Evolutionary conservation across 345 rosid species (phyloP).

Genomic region (Gossypium australe): DNA sequence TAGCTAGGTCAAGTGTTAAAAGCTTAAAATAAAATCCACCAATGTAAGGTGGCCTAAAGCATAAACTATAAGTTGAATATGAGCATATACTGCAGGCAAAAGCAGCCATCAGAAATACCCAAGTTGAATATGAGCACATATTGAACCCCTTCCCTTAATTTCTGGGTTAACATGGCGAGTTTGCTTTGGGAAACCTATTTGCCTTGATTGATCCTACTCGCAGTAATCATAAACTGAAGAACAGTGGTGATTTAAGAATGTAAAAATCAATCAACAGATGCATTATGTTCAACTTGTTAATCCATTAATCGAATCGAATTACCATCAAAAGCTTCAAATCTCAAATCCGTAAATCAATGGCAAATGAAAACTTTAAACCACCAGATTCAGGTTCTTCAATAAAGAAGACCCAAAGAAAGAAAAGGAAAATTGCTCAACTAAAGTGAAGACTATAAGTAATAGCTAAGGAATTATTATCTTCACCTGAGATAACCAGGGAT

Average conservation of each 20-base stretch:
- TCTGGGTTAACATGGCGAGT: not conserved
- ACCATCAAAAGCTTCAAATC: not conserved
- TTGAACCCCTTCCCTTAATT: not conserved
- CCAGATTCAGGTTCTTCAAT: not conserved
- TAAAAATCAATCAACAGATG: not conserved
- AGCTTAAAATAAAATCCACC: not conserved
- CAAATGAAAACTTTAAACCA: not conserved
- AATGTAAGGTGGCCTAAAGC: not conserved
- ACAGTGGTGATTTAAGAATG: not conserved
- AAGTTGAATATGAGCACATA: not conserved
- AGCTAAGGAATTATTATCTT: not conserved
- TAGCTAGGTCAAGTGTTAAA: not conserved
- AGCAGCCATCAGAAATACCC: not conserved
- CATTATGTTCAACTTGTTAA: not conserved
- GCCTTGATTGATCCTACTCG: not conserved
- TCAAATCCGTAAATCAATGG: not conserved
- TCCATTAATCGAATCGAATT: not conserved
- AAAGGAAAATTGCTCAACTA: conserved; percentile 11
- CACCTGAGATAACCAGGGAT: conserved; percentile 89
- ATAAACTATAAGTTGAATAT: not conserved
- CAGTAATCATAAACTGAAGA: not conserved
- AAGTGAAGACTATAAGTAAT: not conserved
- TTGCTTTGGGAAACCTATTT: not conserved
- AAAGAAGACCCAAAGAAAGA: not conserved
- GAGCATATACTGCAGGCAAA: not conserved